Evolutionary conservation across 2,329 filamentous ascomycete genomes (phyloP).

Genomic region (Alternaria gaisen): DNA sequence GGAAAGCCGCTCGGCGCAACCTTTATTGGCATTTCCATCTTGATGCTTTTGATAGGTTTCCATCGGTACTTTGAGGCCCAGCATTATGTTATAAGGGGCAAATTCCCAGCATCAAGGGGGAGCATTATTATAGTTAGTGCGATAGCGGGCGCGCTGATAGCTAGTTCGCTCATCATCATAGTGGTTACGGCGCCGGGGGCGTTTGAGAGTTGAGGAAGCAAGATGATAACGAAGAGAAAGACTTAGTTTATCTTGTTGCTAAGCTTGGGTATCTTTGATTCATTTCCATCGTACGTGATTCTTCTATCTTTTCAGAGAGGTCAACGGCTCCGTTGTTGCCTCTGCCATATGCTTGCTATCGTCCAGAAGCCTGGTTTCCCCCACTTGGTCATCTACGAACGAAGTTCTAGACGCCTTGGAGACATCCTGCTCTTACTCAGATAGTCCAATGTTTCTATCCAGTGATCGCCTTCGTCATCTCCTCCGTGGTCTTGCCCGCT

Average conservation of each 20-base stretch:
- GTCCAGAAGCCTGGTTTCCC: neutral
- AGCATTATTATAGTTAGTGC: slow-evolving; percentile 75
- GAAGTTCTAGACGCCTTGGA: neutral
- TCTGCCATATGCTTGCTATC: slow-evolving; percentile 12
- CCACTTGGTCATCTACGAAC: neutral
- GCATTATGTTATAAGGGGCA: slow-evolving; percentile 80
- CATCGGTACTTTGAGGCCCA: slow-evolving; percentile 81
- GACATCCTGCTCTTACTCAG: neutral
- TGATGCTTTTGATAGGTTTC: slow-evolving; percentile 79
- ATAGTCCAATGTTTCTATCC: neutral
- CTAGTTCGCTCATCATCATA: slow-evolving; percentile 68
- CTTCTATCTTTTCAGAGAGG: slow-evolving; percentile 1
- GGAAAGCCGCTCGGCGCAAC: slow-evolving; percentile 67
- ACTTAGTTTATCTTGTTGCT: slow-evolving; percentile 5
- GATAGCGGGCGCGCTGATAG: slow-evolving; percentile 68
- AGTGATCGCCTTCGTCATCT: slow-evolving; percentile 40
- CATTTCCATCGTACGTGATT: slow-evolving; percentile 17
- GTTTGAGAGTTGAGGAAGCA: slow-evolving; percentile 49
- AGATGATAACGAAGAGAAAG: neutral
- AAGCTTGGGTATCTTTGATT: slow-evolving; percentile 37
- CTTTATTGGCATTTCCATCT: slow-evolving; percentile 77
- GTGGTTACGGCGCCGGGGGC: slow-evolving; percentile 61
- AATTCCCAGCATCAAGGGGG: slow-evolving; percentile 80
- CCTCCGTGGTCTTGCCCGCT: slow-evolving; percentile 52
- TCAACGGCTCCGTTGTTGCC: neutral